Conservation (phyloP, 495 filamentous ascomycete species). For the Penicillium bovifimosum region DNA sequence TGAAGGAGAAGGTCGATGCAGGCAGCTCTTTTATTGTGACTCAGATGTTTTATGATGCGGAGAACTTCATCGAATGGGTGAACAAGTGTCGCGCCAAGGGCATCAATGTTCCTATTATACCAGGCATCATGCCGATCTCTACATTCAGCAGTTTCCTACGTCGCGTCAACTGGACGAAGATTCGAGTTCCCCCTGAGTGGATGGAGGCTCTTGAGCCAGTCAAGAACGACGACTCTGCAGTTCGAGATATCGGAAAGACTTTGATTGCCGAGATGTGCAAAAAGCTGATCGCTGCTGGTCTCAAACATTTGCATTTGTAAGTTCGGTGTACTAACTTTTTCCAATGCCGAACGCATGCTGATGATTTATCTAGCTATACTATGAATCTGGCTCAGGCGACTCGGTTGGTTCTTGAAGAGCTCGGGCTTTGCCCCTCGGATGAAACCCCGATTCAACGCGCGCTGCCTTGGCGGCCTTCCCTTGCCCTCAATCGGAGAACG, state of each 20-base stretch:
- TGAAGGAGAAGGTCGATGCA: conserved; percentile 97
- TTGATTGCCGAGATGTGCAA: conserved; percentile 91
- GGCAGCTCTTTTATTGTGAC: conserved; percentile 92
- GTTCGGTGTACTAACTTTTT: conserved; percentile 10
- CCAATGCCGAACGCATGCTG: neutral
- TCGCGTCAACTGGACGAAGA: conserved; percentile 83
- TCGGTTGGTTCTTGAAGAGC: conserved; percentile 85
- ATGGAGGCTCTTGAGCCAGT: conserved; percentile 77
- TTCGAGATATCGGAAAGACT: conserved; percentile 82
- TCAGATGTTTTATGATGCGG: conserved; percentile 99
- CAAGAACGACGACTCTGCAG: conserved; percentile 92
- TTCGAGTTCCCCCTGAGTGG: conserved; percentile 76
- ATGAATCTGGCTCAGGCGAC: conserved; percentile 98
- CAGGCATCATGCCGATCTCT: conserved; percentile 98
- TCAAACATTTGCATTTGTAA: conserved; percentile 87
- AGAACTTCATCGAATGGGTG: conserved; percentile 91
- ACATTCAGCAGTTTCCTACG: conserved; percentile 90
- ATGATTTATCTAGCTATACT: conserved; percentile 60
- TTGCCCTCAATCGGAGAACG: conserved; percentile 76
- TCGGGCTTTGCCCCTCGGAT: conserved; percentile 70
- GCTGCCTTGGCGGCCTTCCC: conserved; percentile 91
- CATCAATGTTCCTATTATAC: conserved; percentile 85
- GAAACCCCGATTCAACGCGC: conserved; percentile 72
- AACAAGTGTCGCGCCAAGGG: conserved; percentile 75
- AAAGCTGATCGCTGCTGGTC: conserved; percentile 71